These are phyloP conservation scores for Aphanomyces astaci DNA, from an alignment of 352 stramenopile genomes.

Conservation along the genomic window DNA sequence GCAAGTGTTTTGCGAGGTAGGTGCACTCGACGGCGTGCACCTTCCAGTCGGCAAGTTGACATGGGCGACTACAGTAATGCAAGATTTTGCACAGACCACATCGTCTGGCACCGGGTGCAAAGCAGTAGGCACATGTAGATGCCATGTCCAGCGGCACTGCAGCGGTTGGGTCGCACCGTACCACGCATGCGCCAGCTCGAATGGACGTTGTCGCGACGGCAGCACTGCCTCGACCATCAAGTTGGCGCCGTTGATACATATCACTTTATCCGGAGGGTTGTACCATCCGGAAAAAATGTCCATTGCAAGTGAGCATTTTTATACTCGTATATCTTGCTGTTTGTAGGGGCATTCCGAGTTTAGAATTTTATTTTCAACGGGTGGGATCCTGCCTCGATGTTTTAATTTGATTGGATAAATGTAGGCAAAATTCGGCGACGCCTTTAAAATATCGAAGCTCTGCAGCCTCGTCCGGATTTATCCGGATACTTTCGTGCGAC, in stretches of 20 bases:
- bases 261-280: constrained; percentile 7
- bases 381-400: no score
- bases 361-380: no score
- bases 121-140: constrained; percentile 6
- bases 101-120: constrained; percentile 18
- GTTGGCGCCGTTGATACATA: background rate
- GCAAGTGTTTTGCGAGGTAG: constrained; percentile 41
- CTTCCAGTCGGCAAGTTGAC: constrained; percentile 54
- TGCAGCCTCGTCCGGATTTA: background rate
- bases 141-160: constrained; percentile 1
- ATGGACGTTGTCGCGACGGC: constrained; percentile 9
- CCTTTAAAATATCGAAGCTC: background rate
- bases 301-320: background rate
- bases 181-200: background rate
- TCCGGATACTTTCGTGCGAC: background rate
- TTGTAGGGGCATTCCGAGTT: background rate
- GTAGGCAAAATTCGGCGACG: background rate
- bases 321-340: background rate
- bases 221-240: background rate
- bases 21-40: constrained; percentile 30
- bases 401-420: background rate
- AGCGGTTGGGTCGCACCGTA: background rate
- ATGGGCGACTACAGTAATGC: constrained; percentile 58
- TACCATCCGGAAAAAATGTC: background rate
- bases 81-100: constrained; percentile 51